Evolutionary conservation across 106 monocot genomes (phyloP), one percentile per base, ranked within the genome.

Genomic region (Allium sativum): DNA sequence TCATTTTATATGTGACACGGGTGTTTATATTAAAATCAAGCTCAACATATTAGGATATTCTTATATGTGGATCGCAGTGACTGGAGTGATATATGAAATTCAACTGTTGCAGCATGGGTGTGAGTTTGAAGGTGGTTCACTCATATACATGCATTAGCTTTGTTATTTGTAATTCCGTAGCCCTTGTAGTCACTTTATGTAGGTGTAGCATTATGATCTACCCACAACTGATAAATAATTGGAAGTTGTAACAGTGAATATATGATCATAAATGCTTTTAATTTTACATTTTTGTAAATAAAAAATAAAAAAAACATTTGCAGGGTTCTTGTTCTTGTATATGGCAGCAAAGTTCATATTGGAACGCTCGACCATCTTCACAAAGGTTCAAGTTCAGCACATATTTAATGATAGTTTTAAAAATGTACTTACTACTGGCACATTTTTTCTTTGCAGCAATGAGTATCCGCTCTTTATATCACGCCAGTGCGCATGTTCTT

Each of bases 311-410:
- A 48, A 1, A 2, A 48, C 48, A 1, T 10, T 48, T 48, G 2
- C 81, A 98, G 98, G 98, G 85, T 51, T 98, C 98, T 15, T 85
- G 98, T 55, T 98, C 98, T 46, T 82, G 91, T 40, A 83, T 85
- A 72, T 98, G 98, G 98, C 98, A 98, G 69, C 80, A 88, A 55
- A 75, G 82, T 71, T 81, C 98, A 59, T 98, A 98, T 66, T 98
- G 98, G 98, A 77, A 82, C 74, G 74, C 84, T 59, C 88, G 84
- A 3, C 88, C 91, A 31, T 86, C 83, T 21, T 98, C 98, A 57
- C 91, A 72, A 70, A 92, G 98, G 98, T 98, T 18, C 42, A 60
- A 14, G 45, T 9, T 41, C 15, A 22, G 40, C 7, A 55, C 44
- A 40, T 55, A 10, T 15, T 10, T 12, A 54, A 15, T 18, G 44